A percentile compares a stretch with the other conserved stretches of the same genome.
Evolutionary conservation across 2,329 filamentous ascomycete species (phyloP).

Genomic region (Penicillium carneum): DNA sequence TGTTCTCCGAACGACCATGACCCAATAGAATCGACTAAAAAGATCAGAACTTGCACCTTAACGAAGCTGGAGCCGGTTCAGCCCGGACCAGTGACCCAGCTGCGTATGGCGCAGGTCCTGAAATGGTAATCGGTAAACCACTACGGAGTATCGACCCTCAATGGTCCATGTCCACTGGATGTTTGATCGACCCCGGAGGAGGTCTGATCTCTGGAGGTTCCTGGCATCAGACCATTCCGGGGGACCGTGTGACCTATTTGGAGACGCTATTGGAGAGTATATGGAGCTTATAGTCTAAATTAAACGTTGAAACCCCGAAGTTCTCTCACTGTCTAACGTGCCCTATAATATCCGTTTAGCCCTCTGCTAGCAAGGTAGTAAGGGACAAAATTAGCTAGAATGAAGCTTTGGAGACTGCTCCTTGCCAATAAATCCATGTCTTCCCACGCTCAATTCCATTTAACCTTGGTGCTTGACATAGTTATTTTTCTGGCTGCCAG

Average conservation of each 20-base stretch:
- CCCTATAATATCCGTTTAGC: neutral
- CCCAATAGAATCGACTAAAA: conserved; percentile 18
- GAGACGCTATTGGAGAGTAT: neutral
- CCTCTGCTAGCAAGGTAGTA: neutral
- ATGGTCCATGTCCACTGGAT: conserved; percentile 6
- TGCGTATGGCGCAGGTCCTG: conserved; percentile 1
- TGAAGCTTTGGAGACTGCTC: neutral
- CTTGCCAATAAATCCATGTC: neutral
- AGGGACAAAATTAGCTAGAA: neutral
- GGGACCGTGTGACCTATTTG: neutral
- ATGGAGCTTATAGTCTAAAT: conserved; percentile 6
- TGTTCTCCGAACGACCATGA: conserved; percentile 27
- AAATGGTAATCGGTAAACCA: neutral
- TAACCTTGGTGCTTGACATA: neutral
- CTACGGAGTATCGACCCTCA: neutral
- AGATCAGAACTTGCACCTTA: conserved; percentile 21
- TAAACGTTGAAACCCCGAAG: neutral
- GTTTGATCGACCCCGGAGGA: neutral
- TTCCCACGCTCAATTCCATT: conserved; percentile 2
- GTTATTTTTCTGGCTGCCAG: neutral
- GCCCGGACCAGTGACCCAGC: neutral
- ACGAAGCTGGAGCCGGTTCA: conserved; percentile 11
- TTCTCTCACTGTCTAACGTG: conserved; percentile 1
- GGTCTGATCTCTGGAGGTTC: neutral
- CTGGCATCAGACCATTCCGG: neutral